Evolutionary conservation across 352 stramenopile species (phyloP), one percentile per base, ranked within the genome.

Genomic region (Phytophthora sp.): DNA sequence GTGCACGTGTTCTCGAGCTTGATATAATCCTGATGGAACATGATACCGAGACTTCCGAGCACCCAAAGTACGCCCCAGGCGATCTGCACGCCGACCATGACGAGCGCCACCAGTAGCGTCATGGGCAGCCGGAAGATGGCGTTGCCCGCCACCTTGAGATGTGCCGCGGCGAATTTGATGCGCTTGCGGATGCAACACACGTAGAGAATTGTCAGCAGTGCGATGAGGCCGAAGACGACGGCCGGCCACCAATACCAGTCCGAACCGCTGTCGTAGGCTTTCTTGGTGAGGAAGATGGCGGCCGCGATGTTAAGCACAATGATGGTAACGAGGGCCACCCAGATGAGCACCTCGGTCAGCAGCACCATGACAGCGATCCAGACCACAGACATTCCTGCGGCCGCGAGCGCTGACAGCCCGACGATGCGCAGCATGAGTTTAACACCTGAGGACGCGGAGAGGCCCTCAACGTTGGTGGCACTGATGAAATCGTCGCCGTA

Each of bases 121-220:
- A 95, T 94, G 33, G 80, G 80, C 52, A 98, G 80, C 0, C 78
- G 77, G 53, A 96, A 90, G 36, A 98, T 82, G 15, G 93, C 93
- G 7, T 77, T 82, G 20, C 95, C 80, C 0, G 90, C 95, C 35
- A 97, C 91, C 27, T 90, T 81, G 21, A 99, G 73, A 66, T 98
- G 95, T 8, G 90, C 88, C 13, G 90, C 83, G 3, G 94, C 94
- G 77, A 98, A 98, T 33, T 95, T 91, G 69, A 99, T 95, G 26
- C 91, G 81, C 55, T 90, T 60, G 80, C 88, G 73, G 57, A 93
- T 84, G 69, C 79, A 91, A 57, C 57, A 82, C 47, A 82, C 69
- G 74, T 92, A 94, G 24, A 88, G 51, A 4, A 82, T 51, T 5
- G 88, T 71, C 46, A 89, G 55, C 41, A 89, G 38, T 39, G 80